Evolutionary conservation across 2,329 filamentous ascomycete species (phyloP).

Genomic region (Epichloe gansuensis): DNA sequence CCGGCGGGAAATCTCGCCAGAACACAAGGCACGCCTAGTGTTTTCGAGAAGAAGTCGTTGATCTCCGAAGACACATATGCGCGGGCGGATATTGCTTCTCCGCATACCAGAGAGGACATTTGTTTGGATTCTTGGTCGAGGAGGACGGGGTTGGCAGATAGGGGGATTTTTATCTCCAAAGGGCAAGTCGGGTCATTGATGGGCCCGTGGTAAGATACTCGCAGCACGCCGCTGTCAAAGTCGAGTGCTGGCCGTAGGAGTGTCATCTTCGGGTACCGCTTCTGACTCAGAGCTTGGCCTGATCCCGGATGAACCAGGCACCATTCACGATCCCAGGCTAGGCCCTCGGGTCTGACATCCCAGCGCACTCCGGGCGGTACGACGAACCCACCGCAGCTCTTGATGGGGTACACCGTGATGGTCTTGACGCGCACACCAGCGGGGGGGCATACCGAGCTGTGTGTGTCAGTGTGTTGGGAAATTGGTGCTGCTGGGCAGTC

Average conservation of each 20-base stretch:
- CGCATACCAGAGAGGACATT: constrained; percentile 61
- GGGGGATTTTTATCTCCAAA: constrained; percentile 37
- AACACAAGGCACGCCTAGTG: constrained; percentile 66
- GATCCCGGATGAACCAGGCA: constrained; percentile 82
- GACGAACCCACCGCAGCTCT: constrained; percentile 74
- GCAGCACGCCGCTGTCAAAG: constrained; percentile 51
- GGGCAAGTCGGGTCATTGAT: neutral
- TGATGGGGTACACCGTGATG: constrained; percentile 77
- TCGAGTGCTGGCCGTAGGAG: constrained; percentile 66
- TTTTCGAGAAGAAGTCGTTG: constrained; percentile 63
- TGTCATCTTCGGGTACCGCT: constrained; percentile 77
- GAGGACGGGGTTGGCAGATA: constrained; percentile 53
- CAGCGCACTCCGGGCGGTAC: constrained; percentile 53
- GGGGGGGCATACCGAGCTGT: neutral
- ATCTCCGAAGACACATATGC: constrained; percentile 55
- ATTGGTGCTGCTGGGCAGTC: neutral
- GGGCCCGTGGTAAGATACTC: constrained; percentile 38
- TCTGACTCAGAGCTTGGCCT: constrained; percentile 75
- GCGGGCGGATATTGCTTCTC: constrained; percentile 59
- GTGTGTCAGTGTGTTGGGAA: neutral
- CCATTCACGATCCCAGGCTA: constrained; percentile 95
- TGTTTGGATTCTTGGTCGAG: constrained; percentile 31
- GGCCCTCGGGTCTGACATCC: constrained; percentile 68
- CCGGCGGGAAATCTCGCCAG: constrained; percentile 72
- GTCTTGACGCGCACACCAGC: constrained; percentile 35